These are phyloP conservation scores for Corylus avellana DNA, from an alignment of 306 rosid species.

Conservation along the genomic window DNA sequence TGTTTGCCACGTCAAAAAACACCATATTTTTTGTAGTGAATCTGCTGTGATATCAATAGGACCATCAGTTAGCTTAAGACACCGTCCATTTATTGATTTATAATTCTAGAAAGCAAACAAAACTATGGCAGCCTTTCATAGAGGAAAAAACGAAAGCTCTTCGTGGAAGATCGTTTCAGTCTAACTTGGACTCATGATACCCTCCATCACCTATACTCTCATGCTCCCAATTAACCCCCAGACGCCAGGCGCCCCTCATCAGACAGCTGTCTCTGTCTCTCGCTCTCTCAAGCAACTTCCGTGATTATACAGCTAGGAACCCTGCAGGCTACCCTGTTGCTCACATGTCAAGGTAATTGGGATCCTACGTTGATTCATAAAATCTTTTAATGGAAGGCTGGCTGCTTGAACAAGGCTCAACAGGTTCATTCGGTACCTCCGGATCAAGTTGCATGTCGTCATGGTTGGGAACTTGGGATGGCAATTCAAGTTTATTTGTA, in stretches of 20 bases:
- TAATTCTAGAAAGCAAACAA: conserved; percentile 15
- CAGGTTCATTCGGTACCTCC: conserved; percentile 46
- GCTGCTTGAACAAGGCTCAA: conserved; percentile 43
- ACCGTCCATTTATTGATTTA: neutral
- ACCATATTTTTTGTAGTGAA: too few species aligned
- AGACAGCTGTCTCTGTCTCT: conserved; percentile 32
- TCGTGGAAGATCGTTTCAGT: conserved; percentile 39
- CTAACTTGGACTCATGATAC: conserved; percentile 40
- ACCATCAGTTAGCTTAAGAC: neutral
- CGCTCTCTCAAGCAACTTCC: conserved; percentile 41
- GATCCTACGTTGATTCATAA: conserved; percentile 39
- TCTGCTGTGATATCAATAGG: too few species aligned
- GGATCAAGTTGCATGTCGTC: conserved; percentile 51
- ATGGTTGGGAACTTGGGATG: conserved; percentile 48
- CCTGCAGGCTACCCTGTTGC: conserved; percentile 30
- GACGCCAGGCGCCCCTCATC: conserved; percentile 48
- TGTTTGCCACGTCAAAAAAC: too few species aligned
- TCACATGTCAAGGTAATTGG: conserved; percentile 33
- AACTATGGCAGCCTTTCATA: conserved; percentile 17
- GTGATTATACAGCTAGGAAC: conserved; percentile 30
- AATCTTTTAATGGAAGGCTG: conserved; percentile 29
- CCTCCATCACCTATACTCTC: conserved; percentile 44
- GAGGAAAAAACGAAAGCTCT: conserved; percentile 9
- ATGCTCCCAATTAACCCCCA: conserved; percentile 34
- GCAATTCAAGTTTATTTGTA: conserved; percentile 72